Percentiles rank a stretch among this genome's conserved stretches.
phyloP scores from a whole-genome alignment of 768 basidiomycete genomes.

The Russula vinacea region DNA sequence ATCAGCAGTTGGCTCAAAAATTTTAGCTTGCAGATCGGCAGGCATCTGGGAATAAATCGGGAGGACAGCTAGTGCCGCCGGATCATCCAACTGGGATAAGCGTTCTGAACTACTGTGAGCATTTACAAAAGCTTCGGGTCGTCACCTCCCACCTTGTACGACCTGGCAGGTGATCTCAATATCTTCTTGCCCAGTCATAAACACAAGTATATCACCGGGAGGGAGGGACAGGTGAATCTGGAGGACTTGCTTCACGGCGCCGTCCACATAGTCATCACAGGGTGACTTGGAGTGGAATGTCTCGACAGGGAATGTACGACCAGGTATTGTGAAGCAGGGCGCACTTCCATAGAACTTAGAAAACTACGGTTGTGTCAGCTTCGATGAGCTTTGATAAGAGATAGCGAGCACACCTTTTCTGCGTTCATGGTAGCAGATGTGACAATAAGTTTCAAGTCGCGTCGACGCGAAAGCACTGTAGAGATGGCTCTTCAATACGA shows the following conservation, averaged over 20 bases:
- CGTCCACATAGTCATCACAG: slow-evolving; percentile 98
- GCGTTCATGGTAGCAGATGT: slow-evolving; percentile 99
- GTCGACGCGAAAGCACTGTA: slow-evolving; percentile 65
- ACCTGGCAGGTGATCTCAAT: slow-evolving; percentile 97
- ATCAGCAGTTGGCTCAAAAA: slow-evolving; percentile 91
- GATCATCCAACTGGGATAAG: slow-evolving; percentile 86
- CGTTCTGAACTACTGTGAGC: slow-evolving; percentile 59
- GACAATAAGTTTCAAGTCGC: slow-evolving; percentile 94
- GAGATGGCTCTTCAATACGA: slow-evolving; percentile 37
- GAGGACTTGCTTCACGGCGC: slow-evolving; percentile 95
- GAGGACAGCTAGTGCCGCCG: slow-evolving; percentile 80
- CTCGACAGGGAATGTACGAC: slow-evolving; percentile 97
- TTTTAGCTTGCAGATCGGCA: slow-evolving; percentile 96
- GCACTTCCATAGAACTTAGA: slow-evolving; percentile 94
- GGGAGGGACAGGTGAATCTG: slow-evolving; percentile 94
- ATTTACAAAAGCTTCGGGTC: slow-evolving; percentile 3
- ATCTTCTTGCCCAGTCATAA: slow-evolving; percentile 99
- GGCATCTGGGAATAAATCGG: slow-evolving; percentile 99
- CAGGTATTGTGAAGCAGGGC: slow-evolving; percentile 89
- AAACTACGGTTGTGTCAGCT: slow-evolving; percentile 56
- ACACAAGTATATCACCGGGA: slow-evolving; percentile 92
- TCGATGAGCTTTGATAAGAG: not conserved
- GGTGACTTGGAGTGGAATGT: slow-evolving; percentile 95
- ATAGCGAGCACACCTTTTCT: slow-evolving; percentile 65
- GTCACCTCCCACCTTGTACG: slow-evolving; percentile 60